phyloP scores from a whole-genome alignment of 1,284 basidiomycete genomes.

The Cutaneotrichosporon sp. region DNA sequence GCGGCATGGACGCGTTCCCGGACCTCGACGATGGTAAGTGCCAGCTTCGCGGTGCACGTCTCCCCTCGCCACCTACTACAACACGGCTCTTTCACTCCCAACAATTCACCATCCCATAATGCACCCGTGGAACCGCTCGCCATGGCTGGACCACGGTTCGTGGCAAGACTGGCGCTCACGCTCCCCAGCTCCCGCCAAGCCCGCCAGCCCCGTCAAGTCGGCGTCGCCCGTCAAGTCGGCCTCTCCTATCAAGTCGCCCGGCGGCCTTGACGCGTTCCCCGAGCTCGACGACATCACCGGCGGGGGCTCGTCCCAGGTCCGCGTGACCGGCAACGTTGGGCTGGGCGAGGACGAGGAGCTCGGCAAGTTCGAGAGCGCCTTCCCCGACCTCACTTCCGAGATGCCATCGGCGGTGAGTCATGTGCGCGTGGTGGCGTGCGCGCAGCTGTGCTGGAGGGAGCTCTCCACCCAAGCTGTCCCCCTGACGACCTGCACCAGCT shows the following conservation, averaged over 20 bases:
- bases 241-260: conserved; percentile 8
- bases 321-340: conserved; percentile 67
- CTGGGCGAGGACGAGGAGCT: conserved; percentile 65
- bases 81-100: background rate
- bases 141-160: background rate
- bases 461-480: too few relatives aligned
- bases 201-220: conserved; percentile 6
- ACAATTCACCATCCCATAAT: background rate
- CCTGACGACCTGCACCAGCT: too few relatives aligned
- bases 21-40: conserved; percentile 9
- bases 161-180: conserved; percentile 5
- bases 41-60: background rate
- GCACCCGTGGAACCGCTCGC: conserved; percentile 4
- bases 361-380: conserved; percentile 86
- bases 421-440: too few relatives aligned
- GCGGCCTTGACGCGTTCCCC: conserved; percentile 66
- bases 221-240: conserved; percentile 16
- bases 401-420: conserved; percentile 20
- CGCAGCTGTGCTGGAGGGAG: too few relatives aligned
- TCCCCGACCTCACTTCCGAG: conserved; percentile 75
- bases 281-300: conserved; percentile 56
- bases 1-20: conserved; percentile 10
- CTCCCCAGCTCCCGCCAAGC: conserved; percentile 4
- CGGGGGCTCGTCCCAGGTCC: conserved; percentile 57
- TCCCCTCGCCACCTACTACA: background rate